Base-by-base conservation (phyloP, 1,139 yeast species). In the Pichia sp. region DNA sequence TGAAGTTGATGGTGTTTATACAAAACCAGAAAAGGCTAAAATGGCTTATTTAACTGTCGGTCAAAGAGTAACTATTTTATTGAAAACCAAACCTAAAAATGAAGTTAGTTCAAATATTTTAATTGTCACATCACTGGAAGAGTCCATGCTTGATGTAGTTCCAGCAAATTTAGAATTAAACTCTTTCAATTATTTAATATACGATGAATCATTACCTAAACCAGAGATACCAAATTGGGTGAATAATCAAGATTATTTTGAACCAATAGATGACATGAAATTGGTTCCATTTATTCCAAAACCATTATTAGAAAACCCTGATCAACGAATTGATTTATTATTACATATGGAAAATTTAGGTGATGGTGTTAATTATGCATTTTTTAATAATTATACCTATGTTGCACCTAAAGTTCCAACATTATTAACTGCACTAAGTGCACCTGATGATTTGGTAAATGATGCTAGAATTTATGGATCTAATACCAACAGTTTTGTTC, bases 311-410 rank as follows among this genome's bases (percentile, higher is more conserved):
- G 76, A 73, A 11, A 81, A 79, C 29, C 74, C 83, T 28, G 89
- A 82, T 59, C 69, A 70, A 47, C 73, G 69, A 42, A 71, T 82
- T 40, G 70, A 72, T 18, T 65, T 82, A 43, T 75, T 74, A 54
- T 76, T 81, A 46, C 66, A 65, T 42, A 81, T 82, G 89, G 74
- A 75, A 22, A 80, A 78, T 52, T 67, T 82, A 46, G 84, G 79
- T 26, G 78, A 82, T 55, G 91, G 91, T 54, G 68, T 80, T 31
- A 79, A 78, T 53, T 82, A 82, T 59, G 89, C 91, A 7, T 79
- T 81, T 60, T 82, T 82, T 71, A 80, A 82, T 59, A 75, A 79
- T 53, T 59, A 78, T 49, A 74, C 87, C 2, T 80, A 72, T 50
- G 71, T 72, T 35, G 63, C 70, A 14, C 88, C 89, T 35, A 76